phyloP scores from a whole-genome alignment of 352 stramenopile species.

The Phytopythium vexans region DNA sequence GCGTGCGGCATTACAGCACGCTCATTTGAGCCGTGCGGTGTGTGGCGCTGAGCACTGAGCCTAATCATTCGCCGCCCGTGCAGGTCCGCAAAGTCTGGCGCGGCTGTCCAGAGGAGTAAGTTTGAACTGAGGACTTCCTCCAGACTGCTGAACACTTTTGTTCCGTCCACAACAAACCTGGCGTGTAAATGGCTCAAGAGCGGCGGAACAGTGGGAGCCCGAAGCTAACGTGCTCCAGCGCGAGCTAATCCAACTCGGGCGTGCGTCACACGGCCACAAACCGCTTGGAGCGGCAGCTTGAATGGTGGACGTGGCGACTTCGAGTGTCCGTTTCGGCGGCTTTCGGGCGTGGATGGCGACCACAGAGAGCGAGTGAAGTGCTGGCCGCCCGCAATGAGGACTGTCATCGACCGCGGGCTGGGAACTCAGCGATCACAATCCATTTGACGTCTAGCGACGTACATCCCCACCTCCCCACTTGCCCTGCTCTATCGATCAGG shows the following conservation, averaged over 20 bases:
- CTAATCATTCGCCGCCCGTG: conserved; percentile 4
- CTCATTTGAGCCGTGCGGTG: conserved; percentile 4
- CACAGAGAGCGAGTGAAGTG: not conserved
- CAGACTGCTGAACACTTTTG: conserved; percentile 1
- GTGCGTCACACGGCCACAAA: conserved; percentile 2
- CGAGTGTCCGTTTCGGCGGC: too few relatives aligned
- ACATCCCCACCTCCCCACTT: conserved; percentile 10
- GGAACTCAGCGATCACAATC: conserved; percentile 13
- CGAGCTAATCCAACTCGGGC: too few relatives aligned
- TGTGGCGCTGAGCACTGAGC: conserved; percentile 4
- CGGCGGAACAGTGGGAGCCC: not conserved
- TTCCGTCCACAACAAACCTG: not conserved
- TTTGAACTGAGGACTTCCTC: too few relatives aligned
- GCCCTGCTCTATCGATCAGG: conserved; percentile 1
- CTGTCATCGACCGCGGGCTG: not conserved
- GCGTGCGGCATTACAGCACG: conserved; percentile 2
- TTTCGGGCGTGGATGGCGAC: too few relatives aligned
- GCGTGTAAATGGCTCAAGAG: not conserved
- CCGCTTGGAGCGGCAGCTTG: not conserved
- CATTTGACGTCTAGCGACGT: conserved; percentile 44
- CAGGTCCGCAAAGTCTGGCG: too few relatives aligned
- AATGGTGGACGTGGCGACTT: not conserved
- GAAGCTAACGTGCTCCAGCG: conserved; percentile 1
- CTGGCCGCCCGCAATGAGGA: not conserved
- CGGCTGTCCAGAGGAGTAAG: too few relatives aligned